Evolutionary conservation across 768 basidiomycete species (phyloP).

Genomic region (Pleurotus platypus): DNA sequence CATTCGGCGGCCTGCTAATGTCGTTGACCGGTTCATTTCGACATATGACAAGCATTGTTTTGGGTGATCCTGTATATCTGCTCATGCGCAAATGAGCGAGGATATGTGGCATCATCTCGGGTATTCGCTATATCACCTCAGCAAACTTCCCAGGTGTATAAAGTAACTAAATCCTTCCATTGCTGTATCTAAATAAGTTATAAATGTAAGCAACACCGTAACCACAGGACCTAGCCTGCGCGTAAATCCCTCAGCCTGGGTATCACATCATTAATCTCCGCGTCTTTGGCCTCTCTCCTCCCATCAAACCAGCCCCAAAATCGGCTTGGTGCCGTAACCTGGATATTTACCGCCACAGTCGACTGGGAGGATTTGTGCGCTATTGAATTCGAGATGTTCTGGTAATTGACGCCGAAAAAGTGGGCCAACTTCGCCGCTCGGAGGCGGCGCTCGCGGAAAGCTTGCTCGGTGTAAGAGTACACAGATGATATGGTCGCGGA

Average conservation of each 20-base stretch:
- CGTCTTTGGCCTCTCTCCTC: conserved; percentile 23
- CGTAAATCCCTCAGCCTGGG: conserved; percentile 40
- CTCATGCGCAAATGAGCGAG: conserved; percentile 69
- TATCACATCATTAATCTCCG: conserved; percentile 39
- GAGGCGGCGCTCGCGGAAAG: conserved; percentile 31
- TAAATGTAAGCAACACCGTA: conserved; percentile 7
- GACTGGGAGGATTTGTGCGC: background rate
- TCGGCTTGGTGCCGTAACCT: conserved; percentile 29
- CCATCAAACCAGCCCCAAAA: conserved; percentile 36
- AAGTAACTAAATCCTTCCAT: conserved; percentile 9
- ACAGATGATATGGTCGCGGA: background rate
- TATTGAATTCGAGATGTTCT: conserved; percentile 34
- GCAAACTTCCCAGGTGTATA: conserved; percentile 1
- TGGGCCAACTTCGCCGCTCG: conserved; percentile 52
- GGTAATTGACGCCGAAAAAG: conserved; percentile 53
- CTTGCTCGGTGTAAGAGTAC: background rate
- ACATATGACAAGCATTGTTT: conserved; percentile 87
- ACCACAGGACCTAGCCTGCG: conserved; percentile 18
- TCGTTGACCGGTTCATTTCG: conserved; percentile 90
- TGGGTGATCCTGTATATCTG: conserved; percentile 91
- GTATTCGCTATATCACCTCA: too few relatives aligned
- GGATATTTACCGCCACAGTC: conserved; percentile 32
- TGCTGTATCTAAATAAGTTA: conserved; percentile 8
- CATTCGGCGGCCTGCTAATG: conserved; percentile 94
- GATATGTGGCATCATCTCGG: background rate